These are phyloP conservation scores for Pestalotiopsis sp. DNA, from an alignment of 2,329 filamentous ascomycete species.

Conservation along the genomic window DNA sequence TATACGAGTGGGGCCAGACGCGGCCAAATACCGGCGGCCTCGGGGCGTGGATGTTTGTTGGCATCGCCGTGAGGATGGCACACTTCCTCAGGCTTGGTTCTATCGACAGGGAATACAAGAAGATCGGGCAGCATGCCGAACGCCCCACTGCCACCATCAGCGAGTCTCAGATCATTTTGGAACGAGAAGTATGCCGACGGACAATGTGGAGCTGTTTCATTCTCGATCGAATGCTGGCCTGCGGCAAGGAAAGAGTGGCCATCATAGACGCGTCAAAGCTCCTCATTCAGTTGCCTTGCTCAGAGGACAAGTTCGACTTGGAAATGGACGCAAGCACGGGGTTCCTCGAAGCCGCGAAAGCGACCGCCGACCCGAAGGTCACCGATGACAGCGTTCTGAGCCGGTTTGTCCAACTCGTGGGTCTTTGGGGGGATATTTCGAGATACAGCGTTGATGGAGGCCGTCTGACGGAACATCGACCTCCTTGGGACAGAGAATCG, in stretches of 20 bases:
- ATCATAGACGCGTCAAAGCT: constrained; percentile 63
- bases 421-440: constrained; percentile 62
- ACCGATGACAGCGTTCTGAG: constrained; percentile 51
- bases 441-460: constrained; percentile 56
- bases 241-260: constrained; percentile 62
- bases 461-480: constrained; percentile 49
- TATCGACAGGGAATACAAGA: constrained; percentile 44
- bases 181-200: constrained; percentile 66
- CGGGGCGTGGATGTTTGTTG: constrained; percentile 68
- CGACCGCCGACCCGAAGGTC: constrained; percentile 16
- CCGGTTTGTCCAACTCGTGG: constrained; percentile 59
- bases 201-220: constrained; percentile 79
- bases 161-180: constrained; percentile 45
- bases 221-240: constrained; percentile 69
- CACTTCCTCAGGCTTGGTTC: constrained; percentile 64
- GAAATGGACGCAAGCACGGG: constrained; percentile 59
- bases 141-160: constrained; percentile 21
- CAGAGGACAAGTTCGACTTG: constrained; percentile 66
- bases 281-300: constrained; percentile 68
- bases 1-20: constrained; percentile 73
- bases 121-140: constrained; percentile 14
- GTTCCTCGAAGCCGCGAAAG: constrained; percentile 38
- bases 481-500: constrained; percentile 63
- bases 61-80: constrained; percentile 65
- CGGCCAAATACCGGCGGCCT: constrained; percentile 51